These are phyloP conservation scores for Cajanus cajan DNA, from an alignment of 306 rosid genomes.

Conservation along the genomic window DNA sequence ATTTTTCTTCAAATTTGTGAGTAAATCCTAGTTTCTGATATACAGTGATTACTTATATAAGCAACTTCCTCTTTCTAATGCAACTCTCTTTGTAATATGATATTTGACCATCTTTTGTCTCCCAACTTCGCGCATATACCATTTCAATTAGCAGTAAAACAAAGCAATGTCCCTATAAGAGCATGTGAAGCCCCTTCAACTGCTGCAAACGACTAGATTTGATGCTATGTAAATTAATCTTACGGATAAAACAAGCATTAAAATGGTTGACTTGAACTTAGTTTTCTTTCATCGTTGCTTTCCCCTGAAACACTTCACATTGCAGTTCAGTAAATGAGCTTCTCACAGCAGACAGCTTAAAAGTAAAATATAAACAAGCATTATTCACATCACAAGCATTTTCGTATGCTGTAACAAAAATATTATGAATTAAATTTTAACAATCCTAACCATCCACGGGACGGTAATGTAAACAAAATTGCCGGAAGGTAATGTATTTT, in stretches of 20 bases:
- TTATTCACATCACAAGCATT: conserved; percentile 24
- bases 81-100: too few species aligned
- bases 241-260: not conserved
- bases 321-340: not conserved
- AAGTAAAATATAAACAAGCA: not conserved
- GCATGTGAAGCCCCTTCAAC: not conserved
- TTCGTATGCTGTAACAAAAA: conserved; percentile 3
- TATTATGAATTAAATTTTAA: not conserved
- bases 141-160: not conserved
- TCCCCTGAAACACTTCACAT: not conserved
- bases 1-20: too few species aligned
- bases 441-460: conserved; percentile 20
- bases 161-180: not conserved
- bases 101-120: too few species aligned
- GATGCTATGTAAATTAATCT: not conserved
- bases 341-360: not conserved
- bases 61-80: too few species aligned
- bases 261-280: not conserved
- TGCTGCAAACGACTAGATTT: not conserved
- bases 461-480: conserved; percentile 39
- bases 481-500: conserved; percentile 21
- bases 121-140: not conserved
- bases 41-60: too few species aligned
- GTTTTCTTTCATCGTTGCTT: not conserved
- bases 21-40: too few species aligned